A percentile compares a stretch with the other conserved stretches of the same genome.
These are phyloP conservation scores for Vinca minor DNA, from an alignment of 257 asterid genomes.

Conservation along the genomic window DNA sequence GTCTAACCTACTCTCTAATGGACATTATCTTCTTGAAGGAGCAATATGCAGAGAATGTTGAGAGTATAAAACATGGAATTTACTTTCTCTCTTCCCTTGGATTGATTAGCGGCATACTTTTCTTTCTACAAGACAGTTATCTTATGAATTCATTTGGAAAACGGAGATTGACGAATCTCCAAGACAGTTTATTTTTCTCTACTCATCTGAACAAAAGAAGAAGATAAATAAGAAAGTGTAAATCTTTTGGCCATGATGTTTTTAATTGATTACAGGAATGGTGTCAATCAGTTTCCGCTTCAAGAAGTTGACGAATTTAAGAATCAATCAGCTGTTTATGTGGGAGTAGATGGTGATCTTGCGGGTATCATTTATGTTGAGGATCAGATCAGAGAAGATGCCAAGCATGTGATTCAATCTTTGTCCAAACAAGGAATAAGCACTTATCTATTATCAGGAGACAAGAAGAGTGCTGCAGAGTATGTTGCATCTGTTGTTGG, in stretches of 20 bases:
- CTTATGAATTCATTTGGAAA: not conserved
- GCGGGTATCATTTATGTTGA: conserved; percentile 92
- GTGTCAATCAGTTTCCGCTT: conserved; percentile 52
- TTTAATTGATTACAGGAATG: conserved; percentile 50
- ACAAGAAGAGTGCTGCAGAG: conserved; percentile 84
- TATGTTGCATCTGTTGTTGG: conserved; percentile 97
- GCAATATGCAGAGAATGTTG: not conserved
- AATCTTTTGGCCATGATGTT: not conserved
- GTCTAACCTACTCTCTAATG: not conserved
- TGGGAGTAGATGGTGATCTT: conserved; percentile 72
- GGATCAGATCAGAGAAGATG: conserved; percentile 98
- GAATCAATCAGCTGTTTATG: conserved; percentile 87
- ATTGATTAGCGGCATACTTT: not conserved
- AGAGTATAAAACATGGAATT: too few relatives aligned
- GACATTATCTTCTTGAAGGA: not conserved
- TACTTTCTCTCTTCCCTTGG: not conserved
- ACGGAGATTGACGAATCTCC: not conserved
- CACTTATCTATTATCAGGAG: conserved; percentile 90
- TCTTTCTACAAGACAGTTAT: not conserved
- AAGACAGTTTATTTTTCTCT: not conserved
- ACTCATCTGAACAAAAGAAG: not conserved
- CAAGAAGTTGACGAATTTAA: conserved; percentile 66
- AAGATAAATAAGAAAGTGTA: not conserved
- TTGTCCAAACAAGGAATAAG: conserved; percentile 68
- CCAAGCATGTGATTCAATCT: conserved; percentile 66